Evolutionary conservation across 352 stramenopile species (phyloP).

Genomic region (Phytophthora podocarpi): DNA sequence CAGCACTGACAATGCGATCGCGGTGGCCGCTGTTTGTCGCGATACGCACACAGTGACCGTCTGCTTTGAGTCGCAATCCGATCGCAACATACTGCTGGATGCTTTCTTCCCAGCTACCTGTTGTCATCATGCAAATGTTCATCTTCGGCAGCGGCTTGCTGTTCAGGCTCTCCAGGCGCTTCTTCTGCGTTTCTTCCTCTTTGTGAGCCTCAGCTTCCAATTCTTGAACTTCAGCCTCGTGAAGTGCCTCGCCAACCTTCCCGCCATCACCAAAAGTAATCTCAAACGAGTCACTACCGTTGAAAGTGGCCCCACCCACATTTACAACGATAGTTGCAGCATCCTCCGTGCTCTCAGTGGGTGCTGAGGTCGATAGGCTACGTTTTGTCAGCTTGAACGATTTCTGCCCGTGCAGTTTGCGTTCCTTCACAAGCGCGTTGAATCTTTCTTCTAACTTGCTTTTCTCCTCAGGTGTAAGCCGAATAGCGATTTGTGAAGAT

Average conservation of each 20-base stretch:
- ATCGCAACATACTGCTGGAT: slow-evolving; percentile 82
- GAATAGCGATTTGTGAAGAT: slow-evolving; percentile 46
- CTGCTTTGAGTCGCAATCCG: slow-evolving; percentile 63
- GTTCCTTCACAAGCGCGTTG: slow-evolving; percentile 45
- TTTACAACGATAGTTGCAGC: slow-evolving; percentile 15
- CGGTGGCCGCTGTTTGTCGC: slow-evolving; percentile 85
- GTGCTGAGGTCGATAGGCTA: background rate
- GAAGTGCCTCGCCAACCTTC: slow-evolving; percentile 32
- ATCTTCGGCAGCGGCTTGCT: slow-evolving; percentile 49
- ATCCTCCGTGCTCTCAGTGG: slow-evolving; percentile 7
- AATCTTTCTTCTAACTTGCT: slow-evolving; percentile 45
- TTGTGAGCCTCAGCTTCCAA: slow-evolving; percentile 26
- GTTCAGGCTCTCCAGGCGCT: slow-evolving; percentile 24
- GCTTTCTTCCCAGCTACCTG: slow-evolving; percentile 69
- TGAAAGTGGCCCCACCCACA: slow-evolving; percentile 34
- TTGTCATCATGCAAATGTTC: slow-evolving; percentile 78
- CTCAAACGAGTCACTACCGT: slow-evolving; percentile 37
- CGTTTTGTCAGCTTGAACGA: slow-evolving; percentile 25
- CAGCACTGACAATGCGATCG: slow-evolving; percentile 56
- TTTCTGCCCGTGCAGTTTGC: slow-evolving; percentile 23
- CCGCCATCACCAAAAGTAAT: slow-evolving; percentile 36
- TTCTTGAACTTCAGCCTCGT: slow-evolving; percentile 28
- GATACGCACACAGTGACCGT: slow-evolving; percentile 92
- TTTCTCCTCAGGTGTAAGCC: slow-evolving; percentile 46
- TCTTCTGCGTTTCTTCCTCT: slow-evolving; percentile 33